A percentile compares a stretch with the other conserved stretches of the same genome.
These are phyloP conservation scores for Scytalidium lignicola DNA, from an alignment of 2,329 filamentous ascomycete species.

Conservation along the genomic window DNA sequence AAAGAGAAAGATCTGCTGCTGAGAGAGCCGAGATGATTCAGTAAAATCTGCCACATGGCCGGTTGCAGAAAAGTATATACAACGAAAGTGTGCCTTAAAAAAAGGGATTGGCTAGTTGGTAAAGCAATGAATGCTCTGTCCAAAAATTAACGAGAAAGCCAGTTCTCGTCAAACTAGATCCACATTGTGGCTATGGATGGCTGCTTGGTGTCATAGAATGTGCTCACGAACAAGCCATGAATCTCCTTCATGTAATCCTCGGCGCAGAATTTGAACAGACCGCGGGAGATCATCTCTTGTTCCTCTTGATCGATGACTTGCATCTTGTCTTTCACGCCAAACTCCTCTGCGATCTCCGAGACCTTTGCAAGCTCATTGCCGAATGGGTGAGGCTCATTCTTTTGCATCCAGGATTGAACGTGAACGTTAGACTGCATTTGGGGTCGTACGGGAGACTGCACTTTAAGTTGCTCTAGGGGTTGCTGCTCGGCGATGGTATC, in stretches of 20 bases:
- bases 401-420: conserved; percentile 14
- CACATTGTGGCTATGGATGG: conserved; percentile 21
- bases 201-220: conserved; percentile 20
- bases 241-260: conserved; percentile 84
- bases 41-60: background rate
- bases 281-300: conserved; percentile 61
- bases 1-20: background rate
- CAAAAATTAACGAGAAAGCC: background rate
- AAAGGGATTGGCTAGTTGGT: no score
- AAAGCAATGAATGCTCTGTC: background rate
- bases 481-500: conserved; percentile 23
- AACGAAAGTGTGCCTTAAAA: background rate
- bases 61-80: conserved; percentile 16
- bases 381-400: conserved; percentile 63
- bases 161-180: conserved; percentile 17
- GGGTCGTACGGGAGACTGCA: conserved; percentile 30
- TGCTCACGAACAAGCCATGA: conserved; percentile 46
- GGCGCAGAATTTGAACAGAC: conserved; percentile 68
- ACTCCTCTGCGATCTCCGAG: conserved; percentile 89
- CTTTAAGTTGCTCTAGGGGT: conserved; percentile 8
- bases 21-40: background rate
- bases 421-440: conserved; percentile 20
- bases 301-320: conserved; percentile 70
- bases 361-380: conserved; percentile 87
- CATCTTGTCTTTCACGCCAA: conserved; percentile 53